A percentile compares a stretch with the other conserved stretches of the same genome.
Conservation (phyloP, 495 filamentous ascomycete species). For the Darksidea phi region DNA sequence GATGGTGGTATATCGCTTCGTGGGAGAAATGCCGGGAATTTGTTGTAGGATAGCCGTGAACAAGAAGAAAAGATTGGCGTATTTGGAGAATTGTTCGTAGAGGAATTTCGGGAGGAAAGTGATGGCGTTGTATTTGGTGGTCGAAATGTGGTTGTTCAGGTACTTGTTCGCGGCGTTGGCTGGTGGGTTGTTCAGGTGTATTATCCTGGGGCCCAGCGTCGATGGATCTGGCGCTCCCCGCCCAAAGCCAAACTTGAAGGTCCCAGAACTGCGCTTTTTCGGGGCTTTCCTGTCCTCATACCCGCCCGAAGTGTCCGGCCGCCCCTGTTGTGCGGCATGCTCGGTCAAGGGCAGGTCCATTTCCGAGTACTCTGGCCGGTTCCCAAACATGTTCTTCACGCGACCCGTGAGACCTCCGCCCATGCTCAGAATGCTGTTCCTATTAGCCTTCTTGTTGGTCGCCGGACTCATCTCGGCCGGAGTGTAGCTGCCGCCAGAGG, state of each 20-base stretch:
- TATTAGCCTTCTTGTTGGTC: constrained; percentile 62
- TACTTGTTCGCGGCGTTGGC: constrained; percentile 87
- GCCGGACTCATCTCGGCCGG: constrained; percentile 46
- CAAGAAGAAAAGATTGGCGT: constrained; percentile 98
- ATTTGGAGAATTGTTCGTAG: constrained; percentile 98
- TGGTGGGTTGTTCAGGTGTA: constrained; percentile 95
- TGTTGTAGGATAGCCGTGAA: constrained; percentile 96
- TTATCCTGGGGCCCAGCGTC: constrained; percentile 85
- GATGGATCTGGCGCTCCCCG: constrained; percentile 82
- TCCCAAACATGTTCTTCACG: constrained; percentile 87
- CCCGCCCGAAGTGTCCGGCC: constrained; percentile 42
- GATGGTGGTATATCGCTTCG: constrained; percentile 93
- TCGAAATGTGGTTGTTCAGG: constrained; percentile 94
- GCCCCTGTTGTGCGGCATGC: constrained; percentile 54
- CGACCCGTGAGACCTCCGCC: constrained; percentile 83
- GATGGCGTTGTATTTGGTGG: constrained; percentile 92
- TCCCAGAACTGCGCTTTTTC: constrained; percentile 65
- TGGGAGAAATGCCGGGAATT: constrained; percentile 91
- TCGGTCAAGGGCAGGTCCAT: constrained; percentile 97
- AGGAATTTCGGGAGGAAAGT: constrained; percentile 98
- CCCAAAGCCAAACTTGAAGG: constrained; percentile 94
- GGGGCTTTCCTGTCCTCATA: constrained; percentile 42
- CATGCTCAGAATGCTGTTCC: constrained; percentile 83
- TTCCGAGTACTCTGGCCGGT: constrained; percentile 89
- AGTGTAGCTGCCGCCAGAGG: constrained; percentile 57